These are phyloP conservation scores for Kodamaea fukazawae DNA, from an alignment of 805 yeast genomes.

Conservation along the genomic window DNA sequence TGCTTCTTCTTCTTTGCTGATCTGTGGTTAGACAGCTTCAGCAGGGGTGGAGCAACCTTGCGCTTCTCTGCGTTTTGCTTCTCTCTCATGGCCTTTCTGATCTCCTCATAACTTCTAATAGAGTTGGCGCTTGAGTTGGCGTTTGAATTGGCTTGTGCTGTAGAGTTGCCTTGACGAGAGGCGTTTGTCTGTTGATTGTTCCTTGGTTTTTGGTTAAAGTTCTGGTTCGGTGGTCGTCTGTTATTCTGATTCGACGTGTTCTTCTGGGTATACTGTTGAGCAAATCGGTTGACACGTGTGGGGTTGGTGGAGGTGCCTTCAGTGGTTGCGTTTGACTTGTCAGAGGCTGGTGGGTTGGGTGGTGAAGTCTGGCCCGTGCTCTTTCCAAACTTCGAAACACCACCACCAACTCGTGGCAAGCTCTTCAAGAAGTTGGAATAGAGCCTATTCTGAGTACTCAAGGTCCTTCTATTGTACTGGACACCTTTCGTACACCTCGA, in stretches of 20 bases:
- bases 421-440: slow-evolving; percentile 22
- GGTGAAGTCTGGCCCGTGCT: background rate
- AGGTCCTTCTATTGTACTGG: background rate
- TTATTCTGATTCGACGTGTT: slow-evolving; percentile 10
- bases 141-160: slow-evolving; percentile 3
- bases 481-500: background rate
- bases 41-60: slow-evolving; percentile 9
- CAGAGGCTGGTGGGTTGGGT: slow-evolving; percentile 5
- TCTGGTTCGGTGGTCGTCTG: slow-evolving; percentile 1
- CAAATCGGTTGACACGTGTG: slow-evolving; percentile 33
- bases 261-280: slow-evolving; percentile 22
- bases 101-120: slow-evolving; percentile 15
- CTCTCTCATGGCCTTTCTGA: slow-evolving; percentile 18
- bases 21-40: slow-evolving; percentile 7
- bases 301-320: background rate
- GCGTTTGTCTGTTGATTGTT: background rate
- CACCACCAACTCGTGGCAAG: slow-evolving; percentile 27
- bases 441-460: slow-evolving; percentile 6
- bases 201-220: background rate
- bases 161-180: background rate
- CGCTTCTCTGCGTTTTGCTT: slow-evolving; percentile 12
- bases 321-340: background rate
- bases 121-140: slow-evolving; percentile 3
- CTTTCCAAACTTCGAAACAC: slow-evolving; percentile 17
- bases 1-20: slow-evolving; percentile 9